Evolutionary conservation across 345 rosid species (phyloP), one percentile per base, ranked within the genome.

Genomic region (Arabidopsis thaliana): DNA sequence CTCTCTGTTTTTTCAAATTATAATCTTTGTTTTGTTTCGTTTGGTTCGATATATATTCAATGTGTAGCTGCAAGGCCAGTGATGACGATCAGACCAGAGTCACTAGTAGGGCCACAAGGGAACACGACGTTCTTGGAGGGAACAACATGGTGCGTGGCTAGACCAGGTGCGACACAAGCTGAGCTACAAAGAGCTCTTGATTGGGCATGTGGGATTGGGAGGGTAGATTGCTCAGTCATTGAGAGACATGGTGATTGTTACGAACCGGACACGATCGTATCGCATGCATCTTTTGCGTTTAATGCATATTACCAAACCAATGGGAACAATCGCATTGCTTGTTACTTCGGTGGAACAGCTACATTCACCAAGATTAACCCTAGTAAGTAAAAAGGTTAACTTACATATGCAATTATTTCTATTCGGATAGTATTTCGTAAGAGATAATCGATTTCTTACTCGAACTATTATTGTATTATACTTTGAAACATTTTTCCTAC

Each of bases 121-220:
- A 94, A 94, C 80, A 88, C 96, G 24, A 91, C 93, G 3, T 94
- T 89, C 78, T 71, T 91, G 3, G 93, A 85, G 0, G 96, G 93
- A 44, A 85, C 87, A 4, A 84, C 89, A 48, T 94, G 97, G 97
- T 94, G 97, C 52, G 91, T 91, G 62, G 97, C 97, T 34, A 82
- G 69, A 16, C 51, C 89, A 1, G 93, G 92, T 42, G 96, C 82
- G 2, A 72, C 97, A 13, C 95, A 89, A 56, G 73, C 72, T 45
- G 97, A 90, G 78, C 75, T 92, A 65, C 97, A 92, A 71, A 87
- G 84, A 44, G 99, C 99, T 22, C 76, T 95, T 45, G 97, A 95
- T 65, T 95, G 99, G 99, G 95, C 97, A 4, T 94, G 97, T 71
- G 97, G 99, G 8, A 58, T 86, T 38, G 99, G 99, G 12, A 85